Conservation (phyloP, 805 yeast genomes). For the Saccharomycopsis capsularis region DNA sequence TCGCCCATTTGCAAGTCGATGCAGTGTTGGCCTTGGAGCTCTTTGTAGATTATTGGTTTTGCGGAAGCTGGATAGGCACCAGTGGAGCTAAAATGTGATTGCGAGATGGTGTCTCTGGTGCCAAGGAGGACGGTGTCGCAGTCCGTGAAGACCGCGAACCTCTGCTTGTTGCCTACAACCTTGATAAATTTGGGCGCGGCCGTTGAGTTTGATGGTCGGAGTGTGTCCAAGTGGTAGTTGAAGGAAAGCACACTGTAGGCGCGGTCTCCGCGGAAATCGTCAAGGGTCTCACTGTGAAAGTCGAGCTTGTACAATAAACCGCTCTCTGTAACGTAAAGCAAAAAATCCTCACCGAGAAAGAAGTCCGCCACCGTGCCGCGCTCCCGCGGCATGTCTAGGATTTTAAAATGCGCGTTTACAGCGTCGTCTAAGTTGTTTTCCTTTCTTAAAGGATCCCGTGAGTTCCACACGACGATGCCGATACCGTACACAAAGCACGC, state of each 20-base stretch:
- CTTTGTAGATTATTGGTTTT: slow-evolving; percentile 33
- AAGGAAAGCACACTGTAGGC: slow-evolving; percentile 28
- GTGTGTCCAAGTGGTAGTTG: slow-evolving; percentile 28
- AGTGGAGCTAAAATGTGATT: neutral
- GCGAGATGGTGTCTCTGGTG: slow-evolving; percentile 4
- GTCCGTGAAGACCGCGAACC: slow-evolving; percentile 50
- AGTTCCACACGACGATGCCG: slow-evolving; percentile 57
- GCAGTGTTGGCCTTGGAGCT: slow-evolving; percentile 41
- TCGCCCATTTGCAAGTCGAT: slow-evolving; percentile 63
- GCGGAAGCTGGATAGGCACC: too few species aligned
- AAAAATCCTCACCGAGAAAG: slow-evolving; percentile 42
- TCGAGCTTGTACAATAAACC: slow-evolving; percentile 37
- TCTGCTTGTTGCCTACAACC: slow-evolving; percentile 47
- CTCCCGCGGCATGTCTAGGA: too few species aligned
- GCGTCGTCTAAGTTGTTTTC: slow-evolving; percentile 24
- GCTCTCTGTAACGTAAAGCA: slow-evolving; percentile 41
- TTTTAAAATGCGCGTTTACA: slow-evolving; percentile 34
- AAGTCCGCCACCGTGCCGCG: slow-evolving; percentile 53
- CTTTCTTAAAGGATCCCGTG: slow-evolving; percentile 28
- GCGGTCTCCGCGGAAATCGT: neutral
- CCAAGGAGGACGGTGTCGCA: slow-evolving; percentile 29
- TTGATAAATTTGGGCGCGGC: slow-evolving; percentile 34
- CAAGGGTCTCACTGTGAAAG: neutral
- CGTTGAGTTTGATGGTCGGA: neutral
- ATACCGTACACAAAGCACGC: slow-evolving; percentile 41